Conservation (phyloP, 257 asterid species). For the Nicotiana undulata region DNA sequence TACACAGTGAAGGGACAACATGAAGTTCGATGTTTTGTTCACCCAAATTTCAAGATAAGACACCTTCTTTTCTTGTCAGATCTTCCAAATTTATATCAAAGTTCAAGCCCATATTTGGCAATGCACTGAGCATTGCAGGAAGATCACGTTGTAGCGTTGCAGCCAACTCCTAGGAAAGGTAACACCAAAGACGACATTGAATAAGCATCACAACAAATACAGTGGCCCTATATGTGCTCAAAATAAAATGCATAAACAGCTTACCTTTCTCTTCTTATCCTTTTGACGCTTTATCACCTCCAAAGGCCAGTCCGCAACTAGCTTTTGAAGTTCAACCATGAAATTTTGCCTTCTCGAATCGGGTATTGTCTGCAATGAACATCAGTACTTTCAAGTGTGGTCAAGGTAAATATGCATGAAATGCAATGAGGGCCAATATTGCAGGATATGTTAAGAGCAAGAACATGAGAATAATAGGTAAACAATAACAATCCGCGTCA, state of each 20-base stretch:
- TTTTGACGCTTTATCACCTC: constrained; percentile 54
- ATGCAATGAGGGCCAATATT: background rate
- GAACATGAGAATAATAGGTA: background rate
- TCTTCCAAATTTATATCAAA: constrained; percentile 35
- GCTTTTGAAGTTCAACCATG: constrained; percentile 62
- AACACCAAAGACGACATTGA: background rate
- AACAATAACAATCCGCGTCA: background rate
- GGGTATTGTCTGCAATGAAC: constrained; percentile 33
- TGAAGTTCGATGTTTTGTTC: background rate
- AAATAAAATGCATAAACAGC: background rate
- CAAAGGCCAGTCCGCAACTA: constrained; percentile 66
- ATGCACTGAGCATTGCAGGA: constrained; percentile 38
- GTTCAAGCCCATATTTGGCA: constrained; percentile 49
- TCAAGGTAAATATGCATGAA: background rate
- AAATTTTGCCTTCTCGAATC: constrained; percentile 40
- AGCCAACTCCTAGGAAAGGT: constrained; percentile 50
- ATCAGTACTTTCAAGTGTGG: background rate
- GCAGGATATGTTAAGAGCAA: background rate
- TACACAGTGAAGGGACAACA: background rate
- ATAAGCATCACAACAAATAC: background rate
- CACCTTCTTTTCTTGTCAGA: constrained; percentile 26
- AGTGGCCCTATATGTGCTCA: background rate
- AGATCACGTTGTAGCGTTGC: constrained; percentile 42
- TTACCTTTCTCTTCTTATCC: constrained; percentile 47
- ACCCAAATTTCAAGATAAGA: constrained; percentile 24